Conservation (phyloP, 257 asterid genomes). For the Solanum chilense region DNA sequence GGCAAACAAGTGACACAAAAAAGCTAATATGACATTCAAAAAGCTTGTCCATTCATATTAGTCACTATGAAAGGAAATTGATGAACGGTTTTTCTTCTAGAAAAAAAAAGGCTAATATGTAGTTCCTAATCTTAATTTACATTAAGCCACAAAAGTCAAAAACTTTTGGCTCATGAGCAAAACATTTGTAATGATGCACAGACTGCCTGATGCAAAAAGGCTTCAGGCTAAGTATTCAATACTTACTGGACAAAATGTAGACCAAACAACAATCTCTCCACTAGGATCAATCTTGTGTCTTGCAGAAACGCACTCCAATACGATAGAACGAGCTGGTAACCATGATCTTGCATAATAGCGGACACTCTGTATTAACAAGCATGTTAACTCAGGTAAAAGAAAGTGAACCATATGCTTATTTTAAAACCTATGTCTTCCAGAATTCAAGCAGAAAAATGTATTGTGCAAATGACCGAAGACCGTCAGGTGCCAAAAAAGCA, state of each 20-base stretch:
- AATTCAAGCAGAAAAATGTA: background rate
- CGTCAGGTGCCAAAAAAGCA: background rate
- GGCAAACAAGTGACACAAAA: background rate
- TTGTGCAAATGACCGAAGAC: background rate
- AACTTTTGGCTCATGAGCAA: background rate
- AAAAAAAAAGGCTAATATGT: background rate
- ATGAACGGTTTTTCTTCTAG: background rate
- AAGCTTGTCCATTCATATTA: background rate
- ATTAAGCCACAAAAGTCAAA: background rate
- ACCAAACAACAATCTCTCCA: conserved; percentile 14
- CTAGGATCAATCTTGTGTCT: conserved; percentile 11
- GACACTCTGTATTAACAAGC: background rate
- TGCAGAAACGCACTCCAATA: conserved; percentile 13
- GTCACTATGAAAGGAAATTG: background rate
- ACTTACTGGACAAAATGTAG: conserved; percentile 18
- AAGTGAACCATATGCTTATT: background rate
- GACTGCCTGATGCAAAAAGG: background rate
- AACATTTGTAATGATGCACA: background rate
- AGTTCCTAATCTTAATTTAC: background rate
- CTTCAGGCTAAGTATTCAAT: background rate
- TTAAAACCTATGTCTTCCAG: background rate
- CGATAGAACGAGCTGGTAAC: conserved; percentile 16
- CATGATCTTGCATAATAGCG: conserved; percentile 13
- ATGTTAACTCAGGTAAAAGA: background rate
- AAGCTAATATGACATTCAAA: background rate